Percentiles rank a stretch among this genome's conserved stretches.
phyloP scores from a whole-genome alignment of 331 rosid genomes.

The Malus hybrid region DNA sequence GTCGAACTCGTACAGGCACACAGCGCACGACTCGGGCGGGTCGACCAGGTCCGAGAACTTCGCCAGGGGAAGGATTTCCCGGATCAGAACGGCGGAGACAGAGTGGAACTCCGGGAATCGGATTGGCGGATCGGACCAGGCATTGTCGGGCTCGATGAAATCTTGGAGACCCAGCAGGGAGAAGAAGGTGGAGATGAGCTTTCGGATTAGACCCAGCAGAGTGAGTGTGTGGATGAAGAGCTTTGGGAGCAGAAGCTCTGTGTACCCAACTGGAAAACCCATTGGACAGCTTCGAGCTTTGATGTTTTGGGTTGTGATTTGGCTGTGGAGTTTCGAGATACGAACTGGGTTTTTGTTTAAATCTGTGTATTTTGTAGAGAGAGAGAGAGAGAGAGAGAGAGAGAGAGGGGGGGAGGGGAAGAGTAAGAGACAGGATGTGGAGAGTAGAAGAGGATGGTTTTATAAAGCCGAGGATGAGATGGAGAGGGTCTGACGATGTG shows the following conservation, averaged over 20 bases:
- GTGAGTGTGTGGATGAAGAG: slow-evolving; percentile 49
- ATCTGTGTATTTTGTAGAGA: background rate
- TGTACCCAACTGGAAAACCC: slow-evolving; percentile 83
- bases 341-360: background rate
- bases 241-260: slow-evolving; percentile 61
- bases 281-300: background rate
- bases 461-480: slow-evolving; percentile 12
- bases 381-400: background rate
- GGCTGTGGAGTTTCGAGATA: background rate
- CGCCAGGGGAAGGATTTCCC: slow-evolving; percentile 53
- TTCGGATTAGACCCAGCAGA: slow-evolving; percentile 45
- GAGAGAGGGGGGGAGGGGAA: background rate
- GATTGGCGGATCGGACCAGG: slow-evolving; percentile 25
- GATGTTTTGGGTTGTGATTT: background rate
- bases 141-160: slow-evolving; percentile 57
- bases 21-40: slow-evolving; percentile 66
- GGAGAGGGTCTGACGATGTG: background rate
- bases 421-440: background rate
- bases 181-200: slow-evolving; percentile 33
- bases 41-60: slow-evolving; percentile 59
- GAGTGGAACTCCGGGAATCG: slow-evolving; percentile 37
- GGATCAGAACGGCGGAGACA: slow-evolving; percentile 40
- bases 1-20: slow-evolving; percentile 68
- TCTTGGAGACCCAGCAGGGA: slow-evolving; percentile 46
- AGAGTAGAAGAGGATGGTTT: background rate